A percentile compares a stretch with the other conserved stretches of the same genome.
Evolutionary conservation across 2,329 filamentous ascomycete genomes (phyloP).

Genomic region (Chaetomiaceae sp.): DNA sequence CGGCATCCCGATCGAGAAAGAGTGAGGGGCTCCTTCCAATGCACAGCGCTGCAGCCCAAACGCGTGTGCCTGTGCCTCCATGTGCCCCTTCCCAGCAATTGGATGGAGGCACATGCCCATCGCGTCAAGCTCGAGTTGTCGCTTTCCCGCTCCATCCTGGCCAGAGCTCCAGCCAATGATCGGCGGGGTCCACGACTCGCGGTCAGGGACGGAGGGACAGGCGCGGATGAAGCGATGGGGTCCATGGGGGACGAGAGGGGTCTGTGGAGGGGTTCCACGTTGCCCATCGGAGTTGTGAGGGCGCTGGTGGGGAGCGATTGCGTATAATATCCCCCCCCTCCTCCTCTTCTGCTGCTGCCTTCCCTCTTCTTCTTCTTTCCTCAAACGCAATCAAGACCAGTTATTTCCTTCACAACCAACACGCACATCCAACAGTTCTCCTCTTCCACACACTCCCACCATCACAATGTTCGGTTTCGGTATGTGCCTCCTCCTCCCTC

Average conservation of each 20-base stretch:
- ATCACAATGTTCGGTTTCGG: constrained; percentile 1
- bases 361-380: neutral
- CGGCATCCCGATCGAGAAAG: too few relatives aligned
- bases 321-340: too few relatives aligned
- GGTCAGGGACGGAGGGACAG: too few relatives aligned
- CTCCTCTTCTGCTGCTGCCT: neutral
- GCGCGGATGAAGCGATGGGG: too few relatives aligned
- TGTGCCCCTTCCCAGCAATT: neutral
- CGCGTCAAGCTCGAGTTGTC: neutral
- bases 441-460: neutral
- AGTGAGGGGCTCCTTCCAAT: neutral
- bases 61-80: too few relatives aligned
- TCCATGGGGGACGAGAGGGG: too few relatives aligned
- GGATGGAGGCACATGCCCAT: neutral
- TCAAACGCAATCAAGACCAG: neutral
- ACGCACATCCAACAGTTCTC: neutral
- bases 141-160: neutral
- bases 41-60: too few relatives aligned
- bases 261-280: too few relatives aligned
- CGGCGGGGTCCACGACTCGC: neutral
- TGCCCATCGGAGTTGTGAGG: too few relatives aligned
- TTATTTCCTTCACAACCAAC: neutral
- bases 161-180: neutral
- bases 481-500: neutral
- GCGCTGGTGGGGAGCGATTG: too few relatives aligned